A percentile compares a stretch with the other conserved stretches of the same genome.
phyloP scores from a whole-genome alignment of 2,329 filamentous ascomycete genomes.

The Microascus cirrosus region DNA sequence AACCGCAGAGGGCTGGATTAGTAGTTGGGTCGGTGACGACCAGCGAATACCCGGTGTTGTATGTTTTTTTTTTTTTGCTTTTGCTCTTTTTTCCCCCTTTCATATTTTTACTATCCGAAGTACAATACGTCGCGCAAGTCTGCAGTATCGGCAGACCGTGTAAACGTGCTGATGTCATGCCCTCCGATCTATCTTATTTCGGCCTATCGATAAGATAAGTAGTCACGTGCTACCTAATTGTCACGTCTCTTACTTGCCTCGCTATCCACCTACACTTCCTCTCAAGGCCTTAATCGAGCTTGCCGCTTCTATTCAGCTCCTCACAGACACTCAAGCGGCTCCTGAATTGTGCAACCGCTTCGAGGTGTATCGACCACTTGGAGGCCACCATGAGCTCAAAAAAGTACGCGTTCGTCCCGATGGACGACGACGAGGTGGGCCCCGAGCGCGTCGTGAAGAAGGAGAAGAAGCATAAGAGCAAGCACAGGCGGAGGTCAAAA shows the following conservation, averaged over 20 bases:
- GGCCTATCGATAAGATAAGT: not conserved
- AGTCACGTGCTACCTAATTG: not conserved
- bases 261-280: not conserved
- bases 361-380: not conserved
- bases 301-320: not conserved
- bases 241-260: not conserved
- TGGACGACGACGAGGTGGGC: conserved; percentile 43
- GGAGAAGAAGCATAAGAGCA: conserved; percentile 31
- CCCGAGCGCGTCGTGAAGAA: conserved; percentile 18
- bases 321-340: not conserved
- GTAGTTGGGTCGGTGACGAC: too few species aligned
- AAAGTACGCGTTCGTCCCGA: conserved; percentile 55
- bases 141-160: too few species aligned
- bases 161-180: too few species aligned
- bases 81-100: too few species aligned
- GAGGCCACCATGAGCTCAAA: conserved; percentile 35
- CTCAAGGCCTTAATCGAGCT: not conserved
- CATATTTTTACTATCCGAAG: too few species aligned
- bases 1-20: too few species aligned
- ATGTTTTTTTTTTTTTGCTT: too few species aligned
- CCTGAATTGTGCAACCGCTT: too few species aligned
- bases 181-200: too few species aligned
- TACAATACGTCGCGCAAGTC: too few species aligned
- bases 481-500: not conserved
- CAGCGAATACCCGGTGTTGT: too few species aligned